Conservation (phyloP, 352 stramenopile species). For the Phytophthora gonapodyides region DNA sequence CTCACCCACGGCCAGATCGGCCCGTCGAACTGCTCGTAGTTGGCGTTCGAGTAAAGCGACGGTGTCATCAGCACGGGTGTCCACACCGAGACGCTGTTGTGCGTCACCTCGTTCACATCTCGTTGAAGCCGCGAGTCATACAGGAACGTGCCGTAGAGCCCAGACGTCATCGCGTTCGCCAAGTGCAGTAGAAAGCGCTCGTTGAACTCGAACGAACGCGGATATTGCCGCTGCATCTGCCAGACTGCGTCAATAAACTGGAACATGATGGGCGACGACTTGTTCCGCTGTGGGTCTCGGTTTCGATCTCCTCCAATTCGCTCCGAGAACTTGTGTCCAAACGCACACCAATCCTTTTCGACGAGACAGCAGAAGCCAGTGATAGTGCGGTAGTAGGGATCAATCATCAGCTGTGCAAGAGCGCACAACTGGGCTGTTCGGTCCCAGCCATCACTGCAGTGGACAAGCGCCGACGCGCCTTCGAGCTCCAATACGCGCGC, state of each 20-base stretch:
- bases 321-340: conserved; percentile 87
- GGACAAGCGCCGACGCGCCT: conserved; percentile 79
- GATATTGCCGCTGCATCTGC: conserved; percentile 85
- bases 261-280: conserved; percentile 86
- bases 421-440: conserved; percentile 79
- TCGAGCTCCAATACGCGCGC: conserved; percentile 85
- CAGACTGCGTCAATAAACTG: conserved; percentile 88
- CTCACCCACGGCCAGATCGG: conserved; percentile 86
- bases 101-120: conserved; percentile 60
- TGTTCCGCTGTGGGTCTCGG: conserved; percentile 74
- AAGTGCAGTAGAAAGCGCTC: conserved; percentile 82
- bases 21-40: conserved; percentile 50
- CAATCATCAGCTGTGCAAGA: conserved; percentile 87
- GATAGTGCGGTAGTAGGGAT: conserved; percentile 88
- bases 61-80: conserved; percentile 70
- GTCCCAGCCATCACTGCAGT: conserved; percentile 91
- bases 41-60: conserved; percentile 50
- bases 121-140: conserved; percentile 78
- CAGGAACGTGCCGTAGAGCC: conserved; percentile 83
- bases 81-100: conserved; percentile 75
- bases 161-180: conserved; percentile 78
- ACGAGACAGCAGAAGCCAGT: conserved; percentile 78
- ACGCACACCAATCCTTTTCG: conserved; percentile 89
- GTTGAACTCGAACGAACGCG: conserved; percentile 86
- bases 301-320: conserved; percentile 69